Base-by-base conservation (phyloP, 805 yeast genomes). In the Blastobotrys mokoenaii region DNA sequence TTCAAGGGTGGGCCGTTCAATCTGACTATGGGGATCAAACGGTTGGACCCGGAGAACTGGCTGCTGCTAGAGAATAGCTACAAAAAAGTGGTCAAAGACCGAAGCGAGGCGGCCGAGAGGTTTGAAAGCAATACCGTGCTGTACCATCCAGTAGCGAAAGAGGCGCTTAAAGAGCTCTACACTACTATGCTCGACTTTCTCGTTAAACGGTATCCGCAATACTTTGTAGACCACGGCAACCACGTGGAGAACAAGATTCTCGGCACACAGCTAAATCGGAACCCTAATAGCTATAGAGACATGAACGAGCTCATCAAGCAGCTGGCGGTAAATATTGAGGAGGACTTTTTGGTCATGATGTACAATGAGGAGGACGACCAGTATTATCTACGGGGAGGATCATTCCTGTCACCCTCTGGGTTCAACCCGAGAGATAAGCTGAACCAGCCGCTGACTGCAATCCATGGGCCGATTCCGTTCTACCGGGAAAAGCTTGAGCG, bases 381-480 rank as follows among this genome's bases (percentile, higher is more conserved):
- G 44, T 83, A 81, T 57, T 66, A 72, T 22, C 59, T 80, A 37
- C 67, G 80, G 43, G 79, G 78, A 0, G 76, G 79, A 6, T 64
- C 73, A 2, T 72, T 79, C 18, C 77, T 79, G 6, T 81, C 80
- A 53, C 86, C 90, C 1, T 77, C 82, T 1, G 90, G 90, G 1
- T 84, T 84, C 61, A 77, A 78, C 55, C 89, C 90, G 3, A 61
- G 69, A 3, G 63, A 58, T 8, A 72, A 75, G 50, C 69, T 75
- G 50, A 66, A 78, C 54, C 62, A 68, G 52, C 78, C 82, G 1
- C 62, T 84, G 34, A 74, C 84, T 0, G 65, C 59, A 40, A 74
- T 84, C 48, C 94, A 84, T 57, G 72, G 64, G 2, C 89, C 89
- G 0, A 89, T 84, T 1, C 94, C 93, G 0, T 75, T 74, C 48